Conservation (phyloP, 768 basidiomycete species). For the Lepiota brunneoincarnata region DNA sequence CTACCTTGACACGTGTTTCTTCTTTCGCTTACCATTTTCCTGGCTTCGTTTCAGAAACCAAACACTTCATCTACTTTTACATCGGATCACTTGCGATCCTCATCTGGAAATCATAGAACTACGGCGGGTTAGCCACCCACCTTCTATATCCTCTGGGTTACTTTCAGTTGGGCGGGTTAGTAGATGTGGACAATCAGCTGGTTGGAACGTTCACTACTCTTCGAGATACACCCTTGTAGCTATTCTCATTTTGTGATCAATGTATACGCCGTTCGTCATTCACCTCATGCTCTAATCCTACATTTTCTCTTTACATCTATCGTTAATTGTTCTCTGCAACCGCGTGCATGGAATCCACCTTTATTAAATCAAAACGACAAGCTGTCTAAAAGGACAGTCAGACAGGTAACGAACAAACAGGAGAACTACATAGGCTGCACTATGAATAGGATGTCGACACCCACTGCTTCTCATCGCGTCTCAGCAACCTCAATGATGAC, state of each 20-base stretch:
- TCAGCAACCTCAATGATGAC: conserved; percentile 56
- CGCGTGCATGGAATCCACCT: conserved; percentile 9
- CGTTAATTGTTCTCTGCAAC: conserved; percentile 5
- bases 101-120: conserved; percentile 84
- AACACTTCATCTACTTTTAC: conserved; percentile 99
- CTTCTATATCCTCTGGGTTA: neutral
- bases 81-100: conserved; percentile 90
- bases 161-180: neutral
- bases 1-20: conserved; percentile 5
- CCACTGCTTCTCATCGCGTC: conserved; percentile 17
- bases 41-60: conserved; percentile 69
- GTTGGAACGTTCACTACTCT: neutral
- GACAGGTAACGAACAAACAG: conserved; percentile 13
- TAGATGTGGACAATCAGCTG: neutral
- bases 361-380: conserved; percentile 8
- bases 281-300: neutral
- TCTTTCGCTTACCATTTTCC: conserved; percentile 13
- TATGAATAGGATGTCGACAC: conserved; percentile 3
- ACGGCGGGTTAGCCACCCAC: neutral
- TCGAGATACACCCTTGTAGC: neutral
- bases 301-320: conserved; percentile 3
- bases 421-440: conserved; percentile 17
- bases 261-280: conserved; percentile 3
- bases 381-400: neutral
- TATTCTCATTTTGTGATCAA: neutral